Evolutionary conservation across 352 stramenopile species (phyloP).

Genomic region (Vaucheria bursata): DNA sequence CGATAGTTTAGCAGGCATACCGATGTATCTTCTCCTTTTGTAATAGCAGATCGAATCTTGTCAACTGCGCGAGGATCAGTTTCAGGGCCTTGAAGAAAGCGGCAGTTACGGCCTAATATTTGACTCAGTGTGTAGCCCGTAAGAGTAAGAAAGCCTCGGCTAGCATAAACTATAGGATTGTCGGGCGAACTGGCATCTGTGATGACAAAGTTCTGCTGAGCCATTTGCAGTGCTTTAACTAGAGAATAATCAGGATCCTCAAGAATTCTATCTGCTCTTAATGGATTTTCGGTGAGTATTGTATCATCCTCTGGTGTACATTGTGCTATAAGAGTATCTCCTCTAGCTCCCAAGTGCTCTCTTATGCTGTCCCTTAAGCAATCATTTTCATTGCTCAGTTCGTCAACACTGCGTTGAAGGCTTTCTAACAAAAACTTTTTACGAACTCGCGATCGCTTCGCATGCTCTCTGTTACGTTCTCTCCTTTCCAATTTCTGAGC

Average conservation of each 20-base stretch:
- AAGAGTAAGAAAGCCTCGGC: conserved; percentile 41
- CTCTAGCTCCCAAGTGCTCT: conserved; percentile 13
- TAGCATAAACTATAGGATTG: conserved; percentile 55
- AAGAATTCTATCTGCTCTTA: conserved; percentile 41
- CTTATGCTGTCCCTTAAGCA: conserved; percentile 23
- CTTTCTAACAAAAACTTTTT: conserved; percentile 77
- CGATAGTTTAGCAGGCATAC: conserved; percentile 78
- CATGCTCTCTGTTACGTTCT: conserved; percentile 72
- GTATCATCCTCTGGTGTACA: conserved; percentile 9
- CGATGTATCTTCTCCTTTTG: conserved; percentile 52
- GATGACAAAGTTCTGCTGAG: conserved; percentile 68
- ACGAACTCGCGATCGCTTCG: conserved; percentile 66
- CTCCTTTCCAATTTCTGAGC: conserved; percentile 38
- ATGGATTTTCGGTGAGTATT: conserved; percentile 15
- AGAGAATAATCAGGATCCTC: conserved; percentile 69
- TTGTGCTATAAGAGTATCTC: conserved; percentile 19
- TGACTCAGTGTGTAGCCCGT: conserved; percentile 50
- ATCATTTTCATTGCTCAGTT: conserved; percentile 36
- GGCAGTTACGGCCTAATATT: conserved; percentile 58
- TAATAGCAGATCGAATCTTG: conserved; percentile 23
- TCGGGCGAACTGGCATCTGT: conserved; percentile 61
- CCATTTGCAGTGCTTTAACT: conserved; percentile 63
- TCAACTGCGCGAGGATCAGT: conserved; percentile 57
- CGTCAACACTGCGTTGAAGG: conserved; percentile 61
- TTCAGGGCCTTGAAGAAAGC: conserved; percentile 59